Base-by-base conservation (phyloP, 306 rosid genomes). In the Trifolium pratense region DNA sequence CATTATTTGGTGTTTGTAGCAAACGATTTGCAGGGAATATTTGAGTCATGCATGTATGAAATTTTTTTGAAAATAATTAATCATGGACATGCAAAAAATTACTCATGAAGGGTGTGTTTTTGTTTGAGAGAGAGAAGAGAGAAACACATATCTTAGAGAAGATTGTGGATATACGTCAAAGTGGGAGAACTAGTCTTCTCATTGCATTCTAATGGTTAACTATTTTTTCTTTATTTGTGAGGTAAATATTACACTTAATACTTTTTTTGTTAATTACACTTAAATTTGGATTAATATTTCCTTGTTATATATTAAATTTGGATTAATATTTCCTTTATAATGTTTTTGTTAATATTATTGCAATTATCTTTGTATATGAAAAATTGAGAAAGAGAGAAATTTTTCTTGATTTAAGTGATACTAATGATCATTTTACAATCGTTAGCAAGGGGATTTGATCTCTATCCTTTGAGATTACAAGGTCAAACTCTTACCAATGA, bases 161-260 rank as follows among this genome's bases (percentile, higher is more conserved):
- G 74, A 68, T 63, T 68, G 87, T 78, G 93, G 91, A 80, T 59
- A 43, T 45, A 84, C 92, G 88, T 77, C 83, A 82, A 87, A 83
- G 51, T 78, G 79, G 93, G 89, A 74, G 79, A 32, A 64, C 49
- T 25, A 45, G 53, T 58, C 75, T 16, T 79, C 36, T 31, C 16
- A 46, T 51, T 73, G 56, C 66, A 45, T 71, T 78, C 74, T 57
- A 23, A 57, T 76, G 65, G 74, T 68, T 86, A 64, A 75, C 81
- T 43, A 31, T 64, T 67, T 51, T 64, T 59, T 68, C 23, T 23
- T 61, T 18, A 40, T 40, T 84, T 80, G 57, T 80, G 78, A 73
- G 84, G 83, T 74, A 39, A 69, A 29, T n/a, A 68, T 80, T 70
- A 12, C 59, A 62, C 69, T 39, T 26, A 11, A 6, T 36, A n/a